Evolutionary conservation across 495 filamentous ascomycete genomes (phyloP).

Genomic region (Parachaetomium inaequale): DNA sequence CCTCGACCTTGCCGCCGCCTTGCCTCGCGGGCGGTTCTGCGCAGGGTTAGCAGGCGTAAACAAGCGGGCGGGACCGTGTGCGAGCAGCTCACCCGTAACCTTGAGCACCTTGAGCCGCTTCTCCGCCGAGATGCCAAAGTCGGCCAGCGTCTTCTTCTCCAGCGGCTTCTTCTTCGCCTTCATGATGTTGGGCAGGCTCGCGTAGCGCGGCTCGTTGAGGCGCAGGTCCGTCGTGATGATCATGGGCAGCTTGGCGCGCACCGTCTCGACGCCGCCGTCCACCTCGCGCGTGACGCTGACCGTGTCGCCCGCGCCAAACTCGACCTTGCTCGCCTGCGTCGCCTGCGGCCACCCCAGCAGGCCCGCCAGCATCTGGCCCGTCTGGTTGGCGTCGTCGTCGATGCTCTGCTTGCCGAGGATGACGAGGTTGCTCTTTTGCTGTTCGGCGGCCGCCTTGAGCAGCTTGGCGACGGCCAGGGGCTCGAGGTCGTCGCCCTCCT

Average conservation of each 20-base stretch:
- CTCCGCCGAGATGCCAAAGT: slow-evolving; percentile 71
- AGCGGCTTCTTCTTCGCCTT: slow-evolving; percentile 99
- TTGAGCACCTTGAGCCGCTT: slow-evolving; percentile 81
- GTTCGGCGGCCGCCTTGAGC: slow-evolving; percentile 68
- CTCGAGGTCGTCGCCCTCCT: slow-evolving; percentile 67
- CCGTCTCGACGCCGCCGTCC: slow-evolving; percentile 90
- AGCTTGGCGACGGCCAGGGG: slow-evolving; percentile 89
- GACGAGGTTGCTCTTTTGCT: slow-evolving; percentile 84
- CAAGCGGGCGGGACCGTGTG: background rate
- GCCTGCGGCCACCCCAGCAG: slow-evolving; percentile 90
- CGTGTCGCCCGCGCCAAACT: slow-evolving; percentile 56
- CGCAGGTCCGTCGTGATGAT: slow-evolving; percentile 92
- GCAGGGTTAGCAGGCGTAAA: background rate
- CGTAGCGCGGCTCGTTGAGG: slow-evolving; percentile 93
- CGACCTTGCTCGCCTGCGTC: slow-evolving; percentile 82
- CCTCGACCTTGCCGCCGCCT: slow-evolving; percentile 93
- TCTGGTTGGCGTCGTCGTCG: slow-evolving; percentile 93
- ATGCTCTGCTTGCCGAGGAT: slow-evolving; percentile 96
- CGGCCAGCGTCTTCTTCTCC: slow-evolving; percentile 80
- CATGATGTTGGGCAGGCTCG: slow-evolving; percentile 97
- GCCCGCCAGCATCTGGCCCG: slow-evolving; percentile 96
- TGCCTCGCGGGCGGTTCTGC: slow-evolving; percentile 81
- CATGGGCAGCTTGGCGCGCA: slow-evolving; percentile 78
- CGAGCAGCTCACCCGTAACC: slow-evolving; percentile 67
- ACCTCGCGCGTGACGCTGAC: slow-evolving; percentile 85